Evolutionary conservation across 331 rosid species (phyloP), one percentile per base, ranked within the genome.

Genomic region (Malus hybrid): DNA sequence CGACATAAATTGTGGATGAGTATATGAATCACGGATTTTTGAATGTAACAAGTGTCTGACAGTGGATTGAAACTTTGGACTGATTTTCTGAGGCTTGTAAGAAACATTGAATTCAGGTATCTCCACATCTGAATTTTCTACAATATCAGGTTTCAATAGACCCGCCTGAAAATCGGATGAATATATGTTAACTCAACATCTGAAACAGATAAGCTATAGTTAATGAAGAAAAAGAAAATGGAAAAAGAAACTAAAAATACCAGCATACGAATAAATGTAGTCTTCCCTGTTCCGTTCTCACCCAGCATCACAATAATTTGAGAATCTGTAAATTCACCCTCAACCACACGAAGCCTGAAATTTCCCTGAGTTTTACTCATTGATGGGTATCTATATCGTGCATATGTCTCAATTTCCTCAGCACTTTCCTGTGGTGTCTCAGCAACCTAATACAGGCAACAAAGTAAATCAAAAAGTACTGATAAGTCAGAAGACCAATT

Each of bases 251-350:
- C 70, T 67, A 78, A 65, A 55, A 56, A 66, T 91, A 94, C 99
- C 99, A 94, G 99, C 99, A 94, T 92, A 1, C 96, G 97, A 77
- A 94, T 94, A 79, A 94, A 94, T 14, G 99, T 94, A 12, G 97
- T 94, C 89, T 94, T 94, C 77, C 99, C 99, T 1, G 97, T 94
- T 78, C 99, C 99, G 65, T 94, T 94, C 84, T 94, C 99, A 71
- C 99, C 99, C 56, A 94, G 86, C 99, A 94, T 94, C 79, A 94
- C 99, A 87, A 94, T 29, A 83, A 94, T 94, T 79, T 94, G 99
- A 66, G 99, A 94, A 87, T 94, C 99, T 1, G 99, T 92, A 69
- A 92, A 94, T 85, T 94, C 99, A 20, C 97, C 99, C 85, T 94
- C 99, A 71, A 81, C 55, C 52, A 94, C 96, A 59, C 82, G 89